A percentile compares a stretch with the other conserved stretches of the same genome.
phyloP scores from a whole-genome alignment of 2,329 filamentous ascomycete genomes.

The Mycosphaerella sp. region DNA sequence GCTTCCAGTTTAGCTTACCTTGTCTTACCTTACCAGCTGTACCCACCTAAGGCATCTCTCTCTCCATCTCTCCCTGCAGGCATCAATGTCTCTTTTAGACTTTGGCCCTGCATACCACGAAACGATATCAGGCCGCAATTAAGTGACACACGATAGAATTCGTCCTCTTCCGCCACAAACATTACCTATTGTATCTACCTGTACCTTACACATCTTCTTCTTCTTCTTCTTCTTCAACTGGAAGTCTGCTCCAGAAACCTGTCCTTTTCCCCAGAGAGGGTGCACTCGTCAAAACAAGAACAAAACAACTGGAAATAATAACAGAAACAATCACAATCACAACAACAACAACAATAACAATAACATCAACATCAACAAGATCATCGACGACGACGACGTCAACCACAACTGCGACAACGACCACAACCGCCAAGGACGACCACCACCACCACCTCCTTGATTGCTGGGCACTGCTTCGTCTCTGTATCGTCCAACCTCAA shows the following conservation, averaged over 20 bases:
- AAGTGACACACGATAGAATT: constrained; percentile 4
- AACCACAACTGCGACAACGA: background rate
- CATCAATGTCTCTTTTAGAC: constrained; percentile 8
- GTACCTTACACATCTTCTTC: too few relatives aligned
- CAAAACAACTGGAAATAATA: background rate
- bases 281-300: background rate
- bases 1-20: too few relatives aligned
- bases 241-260: too few relatives aligned
- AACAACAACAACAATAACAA: background rate
- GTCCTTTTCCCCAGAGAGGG: too few relatives aligned
- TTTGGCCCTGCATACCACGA: constrained; percentile 9
- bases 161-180: too few relatives aligned
- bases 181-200: too few relatives aligned
- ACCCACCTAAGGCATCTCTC: too few relatives aligned
- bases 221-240: too few relatives aligned
- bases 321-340: background rate
- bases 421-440: background rate
- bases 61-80: background rate
- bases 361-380: too few relatives aligned
- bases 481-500: too few relatives aligned
- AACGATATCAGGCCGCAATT: constrained; percentile 10
- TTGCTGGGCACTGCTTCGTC: too few relatives aligned
- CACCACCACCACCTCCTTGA: too few relatives aligned
- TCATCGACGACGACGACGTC: background rate
- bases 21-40: background rate